Percentiles rank a stretch among this genome's conserved stretches.
Conservation (phyloP, 345 rosid genomes). For the Arabis alpina region DNA sequence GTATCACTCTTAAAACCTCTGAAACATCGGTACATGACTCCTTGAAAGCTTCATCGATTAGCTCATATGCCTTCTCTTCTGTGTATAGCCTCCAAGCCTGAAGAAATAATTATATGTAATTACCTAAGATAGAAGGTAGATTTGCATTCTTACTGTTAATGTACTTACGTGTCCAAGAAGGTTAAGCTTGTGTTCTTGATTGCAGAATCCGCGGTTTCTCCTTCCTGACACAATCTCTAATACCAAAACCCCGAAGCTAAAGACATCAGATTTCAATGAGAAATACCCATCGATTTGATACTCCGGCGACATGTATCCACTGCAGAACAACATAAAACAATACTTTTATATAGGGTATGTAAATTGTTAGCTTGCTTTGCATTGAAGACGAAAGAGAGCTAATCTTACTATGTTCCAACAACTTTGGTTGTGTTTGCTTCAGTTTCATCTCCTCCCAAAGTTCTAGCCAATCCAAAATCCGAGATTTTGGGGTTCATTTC, state of each 20-base stretch:
- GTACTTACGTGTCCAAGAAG: constrained; percentile 83
- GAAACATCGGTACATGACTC: constrained; percentile 36
- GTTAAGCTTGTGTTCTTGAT: constrained; percentile 48
- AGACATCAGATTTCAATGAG: constrained; percentile 46
- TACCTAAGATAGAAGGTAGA: neutral
- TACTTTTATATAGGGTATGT: too few relatives aligned
- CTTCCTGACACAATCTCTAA: constrained; percentile 42
- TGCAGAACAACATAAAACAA: constrained; percentile 15
- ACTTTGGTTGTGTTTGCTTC: constrained; percentile 45
- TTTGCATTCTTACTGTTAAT: constrained; percentile 1
- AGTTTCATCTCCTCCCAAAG: constrained; percentile 44
- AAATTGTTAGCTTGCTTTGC: neutral
- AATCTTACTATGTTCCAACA: constrained; percentile 46
- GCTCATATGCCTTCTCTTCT: constrained; percentile 34
- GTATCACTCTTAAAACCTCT: constrained; percentile 40
- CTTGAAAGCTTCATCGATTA: constrained; percentile 37
- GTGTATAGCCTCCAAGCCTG: constrained; percentile 49
- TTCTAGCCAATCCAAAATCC: constrained; percentile 47
- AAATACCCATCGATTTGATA: constrained; percentile 42
- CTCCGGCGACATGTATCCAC: constrained; percentile 48
- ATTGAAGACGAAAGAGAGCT: constrained; percentile 4
- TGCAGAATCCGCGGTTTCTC: constrained; percentile 43
- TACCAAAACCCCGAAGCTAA: constrained; percentile 44
- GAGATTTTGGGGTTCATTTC: constrained; percentile 46
- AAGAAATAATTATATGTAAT: neutral